Conservation (phyloP, 805 yeast genomes). For the Yarrowia hollandica region DNA sequence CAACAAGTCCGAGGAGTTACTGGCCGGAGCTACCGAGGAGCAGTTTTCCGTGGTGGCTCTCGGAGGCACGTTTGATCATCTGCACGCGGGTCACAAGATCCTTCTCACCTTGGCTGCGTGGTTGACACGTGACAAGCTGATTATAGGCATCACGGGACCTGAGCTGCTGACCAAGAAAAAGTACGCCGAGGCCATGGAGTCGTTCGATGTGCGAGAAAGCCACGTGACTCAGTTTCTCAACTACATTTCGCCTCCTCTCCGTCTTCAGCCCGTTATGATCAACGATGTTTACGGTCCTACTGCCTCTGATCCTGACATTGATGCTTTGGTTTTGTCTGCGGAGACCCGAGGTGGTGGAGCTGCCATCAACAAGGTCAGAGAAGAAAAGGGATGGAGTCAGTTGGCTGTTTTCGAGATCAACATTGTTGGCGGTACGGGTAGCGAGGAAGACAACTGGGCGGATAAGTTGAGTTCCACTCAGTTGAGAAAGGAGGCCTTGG, state of each 20-base stretch:
- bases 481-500: conserved; percentile 51
- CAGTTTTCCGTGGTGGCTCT: conserved; percentile 48
- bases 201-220: conserved; percentile 53
- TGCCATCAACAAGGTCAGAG: conserved; percentile 65
- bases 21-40: conserved; percentile 32
- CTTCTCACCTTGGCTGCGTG: conserved; percentile 71
- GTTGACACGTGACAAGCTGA: conserved; percentile 54
- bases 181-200: conserved; percentile 62
- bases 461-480: conserved; percentile 87
- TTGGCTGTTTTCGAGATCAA: conserved; percentile 56
- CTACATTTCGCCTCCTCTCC: conserved; percentile 49
- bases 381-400: conserved; percentile 52
- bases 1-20: not conserved
- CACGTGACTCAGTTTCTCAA: conserved; percentile 53
- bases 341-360: conserved; percentile 79
- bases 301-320: conserved; percentile 67
- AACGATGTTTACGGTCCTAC: conserved; percentile 95
- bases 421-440: conserved; percentile 65
- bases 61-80: conserved; percentile 96
- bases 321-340: conserved; percentile 75
- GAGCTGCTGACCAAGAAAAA: conserved; percentile 73
- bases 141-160: conserved; percentile 83
- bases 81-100: conserved; percentile 94
- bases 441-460: conserved; percentile 50
- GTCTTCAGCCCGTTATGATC: conserved; percentile 59